A percentile compares a stretch with the other conserved stretches of the same genome.
phyloP scores from a whole-genome alignment of 768 basidiomycete species.

The Rhizopogon vesiculosus region DNA sequence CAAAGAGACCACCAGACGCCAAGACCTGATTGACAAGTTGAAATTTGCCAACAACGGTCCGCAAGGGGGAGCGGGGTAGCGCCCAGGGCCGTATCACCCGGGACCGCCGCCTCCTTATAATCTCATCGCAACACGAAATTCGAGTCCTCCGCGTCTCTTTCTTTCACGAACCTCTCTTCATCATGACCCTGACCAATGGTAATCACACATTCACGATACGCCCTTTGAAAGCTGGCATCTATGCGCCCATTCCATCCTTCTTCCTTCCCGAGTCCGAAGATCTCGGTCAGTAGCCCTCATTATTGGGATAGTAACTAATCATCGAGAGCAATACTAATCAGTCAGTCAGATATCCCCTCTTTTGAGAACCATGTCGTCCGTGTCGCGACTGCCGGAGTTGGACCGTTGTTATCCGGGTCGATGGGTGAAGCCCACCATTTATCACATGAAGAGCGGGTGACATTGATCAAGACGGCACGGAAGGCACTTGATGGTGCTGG shows the following conservation, averaged over 20 bases:
- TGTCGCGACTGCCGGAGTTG: slow-evolving; percentile 63
- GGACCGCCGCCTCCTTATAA: slow-evolving; percentile 11
- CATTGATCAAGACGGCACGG: slow-evolving; percentile 62
- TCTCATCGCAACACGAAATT: background rate
- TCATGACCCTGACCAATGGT: slow-evolving; percentile 35
- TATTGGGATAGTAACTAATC: slow-evolving; percentile 9
- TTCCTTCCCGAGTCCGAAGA: slow-evolving; percentile 74
- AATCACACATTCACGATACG: slow-evolving; percentile 32
- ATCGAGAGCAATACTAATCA: slow-evolving; percentile 7
- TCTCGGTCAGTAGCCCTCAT: slow-evolving; percentile 52
- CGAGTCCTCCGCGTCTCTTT: slow-evolving; percentile 1
- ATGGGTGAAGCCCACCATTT: slow-evolving; percentile 86
- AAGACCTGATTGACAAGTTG: background rate
- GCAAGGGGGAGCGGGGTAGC: background rate
- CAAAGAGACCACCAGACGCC: no score
- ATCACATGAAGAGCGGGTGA: slow-evolving; percentile 60
- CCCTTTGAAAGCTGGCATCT: slow-evolving; percentile 70
- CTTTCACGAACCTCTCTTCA: background rate
- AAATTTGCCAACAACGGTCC: slow-evolving; percentile 3
- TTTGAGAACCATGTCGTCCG: slow-evolving; percentile 66
- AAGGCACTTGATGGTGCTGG: slow-evolving; percentile 66
- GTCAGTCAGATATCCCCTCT: slow-evolving; percentile 47
- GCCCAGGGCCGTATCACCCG: background rate
- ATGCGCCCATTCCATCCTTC: slow-evolving; percentile 84
- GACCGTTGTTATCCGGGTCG: slow-evolving; percentile 70